Conservation (phyloP, 495 filamentous ascomycete genomes). For the Podospora anserina region DNA sequence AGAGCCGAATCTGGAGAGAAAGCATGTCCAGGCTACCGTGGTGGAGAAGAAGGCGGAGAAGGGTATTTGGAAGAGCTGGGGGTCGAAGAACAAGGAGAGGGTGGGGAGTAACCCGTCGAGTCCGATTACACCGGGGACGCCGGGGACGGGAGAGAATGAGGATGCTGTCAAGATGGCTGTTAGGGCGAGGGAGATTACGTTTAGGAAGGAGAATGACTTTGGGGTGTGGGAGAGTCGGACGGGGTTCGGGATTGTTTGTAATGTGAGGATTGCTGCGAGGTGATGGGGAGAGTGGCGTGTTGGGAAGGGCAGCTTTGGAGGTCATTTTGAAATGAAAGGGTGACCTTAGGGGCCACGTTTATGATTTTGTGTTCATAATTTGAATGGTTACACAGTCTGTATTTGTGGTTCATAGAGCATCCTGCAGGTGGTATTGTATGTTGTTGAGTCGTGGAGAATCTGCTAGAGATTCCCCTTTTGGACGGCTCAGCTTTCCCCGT, state of each 20-base stretch:
- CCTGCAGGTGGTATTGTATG: too few species aligned
- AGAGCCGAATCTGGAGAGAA: slow-evolving; percentile 24
- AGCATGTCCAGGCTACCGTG: slow-evolving; percentile 30
- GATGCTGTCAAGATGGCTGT: slow-evolving; percentile 38
- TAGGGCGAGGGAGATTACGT: slow-evolving; percentile 50
- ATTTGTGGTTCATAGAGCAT: too few species aligned
- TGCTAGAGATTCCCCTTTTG: too few species aligned
- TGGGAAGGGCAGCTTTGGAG: neutral
- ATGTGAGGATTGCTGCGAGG: slow-evolving; percentile 21
- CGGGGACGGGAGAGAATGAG: slow-evolving; percentile 13
- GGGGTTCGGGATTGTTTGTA: slow-evolving; percentile 50
- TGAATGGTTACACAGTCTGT: too few species aligned
- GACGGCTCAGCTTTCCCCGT: too few species aligned
- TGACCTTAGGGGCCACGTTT: too few species aligned
- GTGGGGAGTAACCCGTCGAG: slow-evolving; percentile 11
- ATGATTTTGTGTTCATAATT: too few species aligned
- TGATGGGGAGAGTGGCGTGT: neutral
- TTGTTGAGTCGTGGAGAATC: too few species aligned
- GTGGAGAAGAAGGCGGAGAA: slow-evolving; percentile 21
- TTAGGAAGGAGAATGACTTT: slow-evolving; percentile 51
- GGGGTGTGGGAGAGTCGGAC: slow-evolving; percentile 51
- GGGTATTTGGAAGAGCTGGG: slow-evolving; percentile 16
- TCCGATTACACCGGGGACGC: neutral
- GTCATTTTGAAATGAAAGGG: too few species aligned
- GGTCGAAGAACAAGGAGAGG: slow-evolving; percentile 15